Evolutionary conservation across 345 rosid species (phyloP).

Genomic region (Streptanthus diversifolius): DNA sequence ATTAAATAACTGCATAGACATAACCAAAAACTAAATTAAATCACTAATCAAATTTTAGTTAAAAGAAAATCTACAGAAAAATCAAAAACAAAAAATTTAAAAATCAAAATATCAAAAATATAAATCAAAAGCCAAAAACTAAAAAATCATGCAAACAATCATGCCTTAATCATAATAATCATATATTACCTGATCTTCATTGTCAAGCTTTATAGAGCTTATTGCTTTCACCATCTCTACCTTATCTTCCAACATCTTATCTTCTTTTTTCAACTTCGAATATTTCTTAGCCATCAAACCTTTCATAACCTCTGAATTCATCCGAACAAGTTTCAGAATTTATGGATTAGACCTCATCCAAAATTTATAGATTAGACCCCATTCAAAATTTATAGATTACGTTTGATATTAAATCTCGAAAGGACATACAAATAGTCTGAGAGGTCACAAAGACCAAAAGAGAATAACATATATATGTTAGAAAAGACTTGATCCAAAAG

Average conservation of each 20-base stretch:
- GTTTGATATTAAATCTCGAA: not conserved
- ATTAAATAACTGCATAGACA: too few species aligned
- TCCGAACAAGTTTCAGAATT: not conserved
- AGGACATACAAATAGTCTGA: not conserved
- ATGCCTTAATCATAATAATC: not conserved
- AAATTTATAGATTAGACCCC: constrained; percentile 14
- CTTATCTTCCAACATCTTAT: constrained; percentile 29
- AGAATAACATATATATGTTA: not conserved
- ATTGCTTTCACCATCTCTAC: constrained; percentile 26
- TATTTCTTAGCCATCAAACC: constrained; percentile 67
- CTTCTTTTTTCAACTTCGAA: constrained; percentile 52
- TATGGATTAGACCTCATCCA: constrained; percentile 14
- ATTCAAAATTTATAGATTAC: too few species aligned
- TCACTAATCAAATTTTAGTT: too few species aligned
- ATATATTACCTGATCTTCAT: constrained; percentile 41
- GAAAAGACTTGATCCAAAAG: not conserved
- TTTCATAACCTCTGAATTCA: constrained; percentile 69
- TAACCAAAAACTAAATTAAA: too few species aligned
- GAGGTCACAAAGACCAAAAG: not conserved
- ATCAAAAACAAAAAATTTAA: too few species aligned
- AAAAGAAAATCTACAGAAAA: too few species aligned
- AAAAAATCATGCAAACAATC: too few species aligned
- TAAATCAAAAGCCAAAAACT: too few species aligned
- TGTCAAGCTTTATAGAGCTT: constrained; percentile 41
- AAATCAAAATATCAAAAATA: too few species aligned